Evolutionary conservation across 169 alveolate species (phyloP), one percentile per base, ranked within the genome.

Genomic region (Plasmodium berghei): DNA sequence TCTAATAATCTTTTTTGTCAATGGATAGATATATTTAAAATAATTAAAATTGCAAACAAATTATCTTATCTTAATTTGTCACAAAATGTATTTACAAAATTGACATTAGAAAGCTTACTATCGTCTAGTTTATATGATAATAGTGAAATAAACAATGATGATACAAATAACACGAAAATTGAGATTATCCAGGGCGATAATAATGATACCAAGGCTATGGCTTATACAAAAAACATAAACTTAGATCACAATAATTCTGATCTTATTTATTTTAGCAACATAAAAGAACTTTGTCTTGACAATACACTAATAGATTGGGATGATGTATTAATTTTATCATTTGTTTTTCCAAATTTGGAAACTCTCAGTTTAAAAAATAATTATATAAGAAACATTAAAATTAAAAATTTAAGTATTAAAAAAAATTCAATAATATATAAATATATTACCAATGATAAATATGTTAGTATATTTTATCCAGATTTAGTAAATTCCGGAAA

Each of bases 271-370:
- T 83, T 83, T 56, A 63, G 55, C 46, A 80, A 83, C n/a, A 83
- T 83, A 22, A 83, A 66, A 55, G 90, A 83, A 42, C 18, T 83
- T 14, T 83, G 90, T 48, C 28, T 83, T 24, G 90, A 83, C 26
- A 67, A 83, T 24, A 62, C 90, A 0, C 45, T 83, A 12, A 83
- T 83, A 12, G 72, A 55, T 1, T 83, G 90, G 90, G 85, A 83
- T 18, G 90, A 83, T 22, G 85, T 83, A 4, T 48, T 83, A 48
- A 22, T 40, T 67, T 20, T 83, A 58, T 83, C 90, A 8, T 83
- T 83, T 24, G 61, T 83, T 46, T 83, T 83, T 40, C 90, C 90
- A 14, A 67, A 67, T 59, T n/a, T 83, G 48, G 90, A 83, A 56
- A 67, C 22, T 12, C 49, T 83, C 4, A 83, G 90, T 61, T 55